Base-by-base conservation (phyloP, 306 rosid species). In the Begonia masoniana region DNA sequence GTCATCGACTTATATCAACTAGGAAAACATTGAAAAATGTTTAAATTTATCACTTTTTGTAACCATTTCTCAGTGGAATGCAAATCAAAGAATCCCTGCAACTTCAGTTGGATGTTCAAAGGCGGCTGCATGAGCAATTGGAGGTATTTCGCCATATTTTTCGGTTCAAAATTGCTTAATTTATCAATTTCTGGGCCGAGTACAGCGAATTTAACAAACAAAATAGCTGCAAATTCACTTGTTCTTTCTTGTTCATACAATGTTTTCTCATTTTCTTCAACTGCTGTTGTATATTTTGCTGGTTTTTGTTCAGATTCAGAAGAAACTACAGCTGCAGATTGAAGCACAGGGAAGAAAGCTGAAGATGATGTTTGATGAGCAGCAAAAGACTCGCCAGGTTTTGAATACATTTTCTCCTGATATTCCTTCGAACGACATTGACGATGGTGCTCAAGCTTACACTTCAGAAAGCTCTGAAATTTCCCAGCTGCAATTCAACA, bases 51-150 rank as follows among this genome's bases (percentile, higher is more conserved):
- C 15, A 6, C 4, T 11, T 45, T 10, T n/a, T n/a, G 15, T 10
- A 1, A 46, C 4, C 14, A 17, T 17, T 9, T 61, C 36, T 43
- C 71, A 89, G 97, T 62, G 91, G 94, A 60, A 49, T 73, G 58
- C 95, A 89, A 71, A 74, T 89, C 54, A 89, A 39, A 63, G 97
- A 89, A 74, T 83, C 97, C 41, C 78, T 85, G 70, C 97, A 85
- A 68, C 68, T 85, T 52, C 97, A 89, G 56, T 66, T 89, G 56
- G 95, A 89, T 62, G 97, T 78, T 57, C 97, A 89, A 70, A 73
- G 80, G 74, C 77, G 74, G 41, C 97, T 89, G 55, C 97, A 85
- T 57, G 97, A 85, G 63, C 97, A 89, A 47, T 71, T 89, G 24
- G 97, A 89, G 91, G 97, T 89, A 65, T 10, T 45, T 45, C 2